Conservation (phyloP, 2,329 filamentous ascomycete species). For the Penicillium sp. region DNA sequence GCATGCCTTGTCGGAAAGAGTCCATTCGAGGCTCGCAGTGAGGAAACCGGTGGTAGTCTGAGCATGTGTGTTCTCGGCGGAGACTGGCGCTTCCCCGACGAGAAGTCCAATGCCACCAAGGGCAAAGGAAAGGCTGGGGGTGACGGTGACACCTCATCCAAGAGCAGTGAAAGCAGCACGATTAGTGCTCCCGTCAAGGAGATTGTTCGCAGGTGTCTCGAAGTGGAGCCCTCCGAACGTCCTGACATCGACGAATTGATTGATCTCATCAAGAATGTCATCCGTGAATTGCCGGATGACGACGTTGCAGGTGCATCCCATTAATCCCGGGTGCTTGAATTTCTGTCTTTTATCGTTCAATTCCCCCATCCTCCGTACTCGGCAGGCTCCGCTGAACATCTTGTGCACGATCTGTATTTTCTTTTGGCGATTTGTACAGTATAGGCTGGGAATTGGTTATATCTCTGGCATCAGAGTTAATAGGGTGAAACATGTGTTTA, state of each 20-base stretch:
- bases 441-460: conserved; percentile 17
- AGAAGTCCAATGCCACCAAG: conserved; percentile 62
- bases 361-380: conserved; percentile 9
- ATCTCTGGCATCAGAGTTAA: not conserved
- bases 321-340: conserved; percentile 5
- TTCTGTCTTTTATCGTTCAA: conserved; percentile 1
- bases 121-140: conserved; percentile 53
- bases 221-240: conserved; percentile 80
- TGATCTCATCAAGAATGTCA: conserved; percentile 69
- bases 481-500: not conserved
- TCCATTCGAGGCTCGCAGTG: conserved; percentile 91
- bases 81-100: conserved; percentile 95
- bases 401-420: conserved; percentile 6
- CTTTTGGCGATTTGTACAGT: conserved; percentile 26
- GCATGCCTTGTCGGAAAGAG: conserved; percentile 95
- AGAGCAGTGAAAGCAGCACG: conserved; percentile 49
- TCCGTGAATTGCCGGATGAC: conserved; percentile 67
- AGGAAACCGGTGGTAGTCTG: conserved; percentile 91
- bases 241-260: conserved; percentile 87
- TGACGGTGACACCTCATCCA: conserved; percentile 22
- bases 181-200: conserved; percentile 84
- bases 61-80: conserved; percentile 90
- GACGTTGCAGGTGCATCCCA: conserved; percentile 34
- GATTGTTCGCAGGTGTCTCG: conserved; percentile 81
- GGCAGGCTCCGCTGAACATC: conserved; percentile 15